A percentile compares a stretch with the other conserved stretches of the same genome.
Evolutionary conservation across 345 rosid genomes (phyloP).

Genomic region (Brassica incana): DNA sequence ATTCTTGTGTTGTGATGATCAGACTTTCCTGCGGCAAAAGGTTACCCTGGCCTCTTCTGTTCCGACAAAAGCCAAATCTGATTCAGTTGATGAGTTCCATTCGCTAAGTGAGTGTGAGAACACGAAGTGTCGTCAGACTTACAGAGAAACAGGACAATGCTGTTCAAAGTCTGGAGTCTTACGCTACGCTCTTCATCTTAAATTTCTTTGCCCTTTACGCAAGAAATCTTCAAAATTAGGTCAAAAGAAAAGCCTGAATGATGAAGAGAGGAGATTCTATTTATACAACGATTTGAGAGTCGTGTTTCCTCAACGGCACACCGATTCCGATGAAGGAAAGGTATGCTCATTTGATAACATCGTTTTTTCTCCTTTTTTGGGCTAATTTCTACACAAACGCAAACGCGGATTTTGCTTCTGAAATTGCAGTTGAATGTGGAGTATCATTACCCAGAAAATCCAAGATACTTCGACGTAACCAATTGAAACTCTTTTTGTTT

Average conservation of each 20-base stretch:
- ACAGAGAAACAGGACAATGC: conserved; percentile 32
- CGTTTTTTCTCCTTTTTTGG: neutral
- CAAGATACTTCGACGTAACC: conserved; percentile 69
- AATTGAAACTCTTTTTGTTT: conserved; percentile 2
- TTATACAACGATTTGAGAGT: conserved; percentile 75
- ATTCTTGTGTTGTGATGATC: conserved; percentile 2
- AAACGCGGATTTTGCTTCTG: conserved; percentile 18
- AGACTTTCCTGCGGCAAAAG: conserved; percentile 91
- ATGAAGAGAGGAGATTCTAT: conserved; percentile 66
- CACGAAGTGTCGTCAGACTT: conserved; percentile 33
- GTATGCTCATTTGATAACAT: conserved; percentile 40
- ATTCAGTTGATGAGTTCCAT: conserved; percentile 24
- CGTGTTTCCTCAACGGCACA: conserved; percentile 88
- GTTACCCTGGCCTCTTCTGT: conserved; percentile 61
- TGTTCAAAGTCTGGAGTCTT: conserved; percentile 65
- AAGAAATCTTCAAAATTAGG: conserved; percentile 54
- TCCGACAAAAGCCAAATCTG: conserved; percentile 40
- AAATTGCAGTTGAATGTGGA: conserved; percentile 71
- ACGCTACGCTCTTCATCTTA: conserved; percentile 89
- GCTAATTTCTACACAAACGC: neutral
- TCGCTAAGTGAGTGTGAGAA: conserved; percentile 17
- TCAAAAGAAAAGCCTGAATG: conserved; percentile 38
- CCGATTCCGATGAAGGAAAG: conserved; percentile 94
- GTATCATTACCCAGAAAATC: conserved; percentile 79
- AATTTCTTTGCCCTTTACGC: conserved; percentile 65